Base-by-base conservation (phyloP, 768 basidiomycete species). In the Lyophyllum semitale region DNA sequence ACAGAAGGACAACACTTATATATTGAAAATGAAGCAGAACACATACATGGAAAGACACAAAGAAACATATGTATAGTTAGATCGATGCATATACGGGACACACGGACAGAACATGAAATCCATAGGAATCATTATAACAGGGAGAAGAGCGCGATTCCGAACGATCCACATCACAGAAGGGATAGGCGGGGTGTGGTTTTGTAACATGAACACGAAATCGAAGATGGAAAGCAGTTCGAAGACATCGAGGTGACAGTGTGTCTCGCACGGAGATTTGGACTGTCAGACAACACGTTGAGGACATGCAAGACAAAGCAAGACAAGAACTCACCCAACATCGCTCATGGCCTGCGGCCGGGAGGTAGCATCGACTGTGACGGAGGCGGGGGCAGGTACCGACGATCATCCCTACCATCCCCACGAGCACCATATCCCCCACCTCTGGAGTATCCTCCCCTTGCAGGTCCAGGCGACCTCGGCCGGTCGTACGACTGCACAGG, bases 401-500 rank as follows among this genome's bases (percentile, higher is more conserved):
- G 58, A 44, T 76, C 74, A 54, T 73, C 75, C 51, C 74, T 66
- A 7, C 64, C 33, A 53, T 72, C 62, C 42, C 48, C 58, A 45
- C 63, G 48, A 26, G 58, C 59, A 50, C 33, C 54, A 54, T 66
- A 67, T 17, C 68, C 67, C 18, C 69, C 67, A 46, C 65, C 61
- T 11, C 55, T 54, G 5, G 58, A 48, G 27, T 66, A 63, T 22
- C 64, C 58, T 22, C 64, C 58, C 23, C 65, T 52, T 9, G 66
- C 64, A 13, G 67, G 66, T 2, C 63, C 62, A 45, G 72, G 71
- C 12, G 74, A 72, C 57, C 72, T 65, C 2, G 68, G 64, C 32
- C 77, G 65, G 13, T 76, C 74, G 58, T 78, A 79, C 27, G 75
- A 63, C 22, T 63, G 66, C 33, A 66, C 69, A 23, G 66, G 62